Evolutionary conservation across 805 yeast genomes (phyloP).

Genomic region (Brettanomyces sp.): DNA sequence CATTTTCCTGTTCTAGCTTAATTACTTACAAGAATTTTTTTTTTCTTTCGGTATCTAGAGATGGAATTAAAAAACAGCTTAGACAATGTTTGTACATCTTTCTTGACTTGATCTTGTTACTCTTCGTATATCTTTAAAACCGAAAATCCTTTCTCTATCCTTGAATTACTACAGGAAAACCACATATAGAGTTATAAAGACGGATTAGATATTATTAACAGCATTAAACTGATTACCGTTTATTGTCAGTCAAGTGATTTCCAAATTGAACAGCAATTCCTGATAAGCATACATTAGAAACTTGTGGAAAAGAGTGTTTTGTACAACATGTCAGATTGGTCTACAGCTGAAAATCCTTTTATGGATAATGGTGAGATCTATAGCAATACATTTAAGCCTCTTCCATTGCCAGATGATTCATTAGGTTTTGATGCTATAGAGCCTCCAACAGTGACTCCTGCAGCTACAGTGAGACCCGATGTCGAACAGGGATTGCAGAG

Average conservation of each 20-base stretch:
- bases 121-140: too few relatives aligned
- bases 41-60: neutral
- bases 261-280: too few relatives aligned
- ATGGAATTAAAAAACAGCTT: neutral
- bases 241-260: too few relatives aligned
- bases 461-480: conserved; percentile 1
- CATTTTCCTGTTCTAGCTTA: neutral
- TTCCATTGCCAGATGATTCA: conserved; percentile 46
- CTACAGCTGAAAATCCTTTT: conserved; percentile 14
- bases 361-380: conserved; percentile 27
- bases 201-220: too few relatives aligned
- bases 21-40: neutral
- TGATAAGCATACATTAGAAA: too few relatives aligned
- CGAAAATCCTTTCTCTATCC: too few relatives aligned
- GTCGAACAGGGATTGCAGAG: neutral
- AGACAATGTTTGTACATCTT: too few relatives aligned
- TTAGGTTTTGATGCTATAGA: conserved; percentile 28
- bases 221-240: too few relatives aligned
- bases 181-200: too few relatives aligned
- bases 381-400: conserved; percentile 23
- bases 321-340: conserved; percentile 1
- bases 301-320: too few relatives aligned
- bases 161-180: too few relatives aligned
- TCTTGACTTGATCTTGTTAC: too few relatives aligned
- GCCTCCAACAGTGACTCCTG: conserved; percentile 8